Base-by-base conservation (phyloP, 2,329 filamentous ascomycete genomes). In the Stemphylium beticola region DNA sequence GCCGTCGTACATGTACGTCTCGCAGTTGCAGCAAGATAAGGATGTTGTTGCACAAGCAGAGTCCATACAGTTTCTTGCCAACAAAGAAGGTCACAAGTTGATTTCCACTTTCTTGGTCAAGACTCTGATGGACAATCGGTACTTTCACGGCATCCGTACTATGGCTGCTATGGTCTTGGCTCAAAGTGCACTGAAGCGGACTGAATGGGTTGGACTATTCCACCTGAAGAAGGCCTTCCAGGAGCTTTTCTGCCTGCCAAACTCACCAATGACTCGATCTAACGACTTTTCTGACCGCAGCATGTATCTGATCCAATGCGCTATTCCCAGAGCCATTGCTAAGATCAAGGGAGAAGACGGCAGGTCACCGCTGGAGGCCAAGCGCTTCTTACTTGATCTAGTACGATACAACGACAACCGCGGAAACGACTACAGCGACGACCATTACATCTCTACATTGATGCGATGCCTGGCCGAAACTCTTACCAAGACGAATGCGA, bases 1-100 rank as follows among this genome's bases (percentile, higher is more conserved):
- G 83, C 92, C 92, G 40, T 86, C 91, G 4, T 98, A 98, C 81
- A 99, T 99, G 96, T 97, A 95, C 73, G 87, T 96, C 54, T 97
- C 95, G 18, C 95, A 99, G 74, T 81, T 99, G 58, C 95, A 99
- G 74, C 95, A 99, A 75, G 95, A 99, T 76, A 85, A 93, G 66
- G 96, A 99, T 73, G 91, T 99, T 54, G 91, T 96, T 60, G 96
- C 96, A n/a, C 87, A 89, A 67, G 79, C 87, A 48, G 69, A 68
- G 78, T 84, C 91, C 4, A 86, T 96, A 78, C 82, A 95, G 67
- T 92, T 89, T 70, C 84, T 96, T 62, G 82, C 85, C 76, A 73
- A 83, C 72, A 77, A 87, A 71, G 77, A 86, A 41, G 84, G 90
- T 18, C 90, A 93, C 74, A 87, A 88, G 6, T 85, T 98, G 37